Percentiles rank a stretch among this genome's conserved stretches.
These are phyloP conservation scores for Furculomyces boomerangus DNA, from an alignment of 371 early-diverging fungal genomes.

Conservation along the genomic window DNA sequence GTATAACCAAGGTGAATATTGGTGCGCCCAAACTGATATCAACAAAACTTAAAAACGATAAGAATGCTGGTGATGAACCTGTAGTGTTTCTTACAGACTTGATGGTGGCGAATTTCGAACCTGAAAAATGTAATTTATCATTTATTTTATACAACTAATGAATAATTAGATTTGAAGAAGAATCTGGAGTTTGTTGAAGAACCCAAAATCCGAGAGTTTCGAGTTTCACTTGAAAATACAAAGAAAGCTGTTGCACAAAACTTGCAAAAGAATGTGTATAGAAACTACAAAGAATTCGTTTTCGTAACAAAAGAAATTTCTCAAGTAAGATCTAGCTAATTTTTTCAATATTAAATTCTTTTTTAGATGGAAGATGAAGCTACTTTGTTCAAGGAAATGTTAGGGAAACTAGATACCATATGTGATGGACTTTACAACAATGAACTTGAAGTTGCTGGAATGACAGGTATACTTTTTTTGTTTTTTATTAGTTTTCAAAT, in stretches of 20 bases:
- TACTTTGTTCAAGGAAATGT: constrained; percentile 30
- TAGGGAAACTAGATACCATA: constrained; percentile 33
- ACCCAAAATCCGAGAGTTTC: constrained; percentile 15
- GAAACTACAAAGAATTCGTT: constrained; percentile 87
- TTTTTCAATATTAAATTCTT: constrained; percentile 3
- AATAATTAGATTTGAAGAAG: constrained; percentile 8
- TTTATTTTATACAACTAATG: neutral
- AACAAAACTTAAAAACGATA: neutral
- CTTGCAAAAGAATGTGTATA: constrained; percentile 75
- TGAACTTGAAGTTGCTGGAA: constrained; percentile 4
- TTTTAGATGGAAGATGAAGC: constrained; percentile 45
- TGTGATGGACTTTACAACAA: constrained; percentile 30
- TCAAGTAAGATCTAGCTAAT: constrained; percentile 13
- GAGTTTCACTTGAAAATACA: constrained; percentile 40
- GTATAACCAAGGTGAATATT: neutral
- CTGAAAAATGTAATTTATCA: constrained; percentile 11
- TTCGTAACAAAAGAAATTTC: constrained; percentile 83
- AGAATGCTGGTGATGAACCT: constrained; percentile 8
- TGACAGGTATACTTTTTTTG: neutral
- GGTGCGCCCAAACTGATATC: constrained; percentile 3
- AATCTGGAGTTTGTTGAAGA: constrained; percentile 14
- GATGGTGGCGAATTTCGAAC: constrained; percentile 13
- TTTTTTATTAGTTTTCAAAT: neutral
- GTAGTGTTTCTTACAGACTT: constrained; percentile 14
- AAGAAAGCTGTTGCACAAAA: constrained; percentile 61